Base-by-base conservation (phyloP, 805 yeast genomes). In the Saturnispora diversa region DNA sequence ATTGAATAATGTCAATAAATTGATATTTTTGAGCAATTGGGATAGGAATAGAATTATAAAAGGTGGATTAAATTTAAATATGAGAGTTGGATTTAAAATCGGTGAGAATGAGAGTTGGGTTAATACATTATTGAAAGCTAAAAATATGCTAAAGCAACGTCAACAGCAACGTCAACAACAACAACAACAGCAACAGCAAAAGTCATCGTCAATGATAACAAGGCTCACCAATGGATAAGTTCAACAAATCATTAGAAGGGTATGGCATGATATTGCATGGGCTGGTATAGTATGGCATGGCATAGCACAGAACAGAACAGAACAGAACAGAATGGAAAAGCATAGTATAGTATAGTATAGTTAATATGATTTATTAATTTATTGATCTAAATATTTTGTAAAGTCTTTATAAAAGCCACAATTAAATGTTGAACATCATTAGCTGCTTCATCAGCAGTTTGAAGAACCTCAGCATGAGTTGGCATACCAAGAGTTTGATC, bases 391-490 rank as follows among this genome's bases (percentile, higher is more conserved):
- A 22, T 6, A 23, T 13, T 28, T 31, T 15, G 33, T 17, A 53
- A 33, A 19, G 39, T 38, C 34, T 53, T 54, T 35, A 81, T 70
- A 1, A 80, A 73, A 17, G 74, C 75, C 50, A 72, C 80, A 39
- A 90, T 72, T 37, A 90, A 68, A 27, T 47, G 60, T 58, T 85
- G 79, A 24, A 90, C 88, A 59, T 90, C 97, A 36, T 68, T 57
- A 0, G 96, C 83, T 0, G 97, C 97, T 43, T 65, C 72, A 35
- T 71, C 69, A 10, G 95, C 96, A 37, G 78, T 78, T 50, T 81
- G 86, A 40, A 90, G 66, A 1, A 90, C 98, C 62, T 90, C 98
- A n/a, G 68, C 82, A 58, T 90, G 97, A 42, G 79, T 79, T 6
- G 97, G 96, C 69, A 77, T 81, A 13, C 94, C 94, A 24, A 72